Evolutionary conservation across 2,329 filamentous ascomycete species (phyloP).

Genomic region (Aspergillus clavatus): DNA sequence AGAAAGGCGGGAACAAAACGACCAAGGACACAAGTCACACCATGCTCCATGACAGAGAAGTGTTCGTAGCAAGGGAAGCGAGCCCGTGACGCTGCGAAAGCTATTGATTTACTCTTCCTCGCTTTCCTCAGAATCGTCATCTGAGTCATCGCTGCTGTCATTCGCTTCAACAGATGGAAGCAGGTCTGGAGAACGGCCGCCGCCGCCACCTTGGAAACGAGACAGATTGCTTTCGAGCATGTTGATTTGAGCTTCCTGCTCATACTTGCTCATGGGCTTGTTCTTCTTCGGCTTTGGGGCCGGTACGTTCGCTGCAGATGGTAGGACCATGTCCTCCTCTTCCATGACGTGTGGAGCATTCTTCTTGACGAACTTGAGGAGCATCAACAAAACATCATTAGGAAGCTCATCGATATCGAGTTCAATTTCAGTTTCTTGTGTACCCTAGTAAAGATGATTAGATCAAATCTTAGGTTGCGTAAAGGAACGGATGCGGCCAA

Average conservation of each 20-base stretch:
- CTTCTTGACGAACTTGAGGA: constrained; percentile 46
- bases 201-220: constrained; percentile 42
- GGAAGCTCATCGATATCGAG: constrained; percentile 48
- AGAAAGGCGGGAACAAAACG: no score
- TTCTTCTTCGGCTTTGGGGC: constrained; percentile 47
- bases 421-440: constrained; percentile 45
- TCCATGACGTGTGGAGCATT: constrained; percentile 41
- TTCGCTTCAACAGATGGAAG: constrained; percentile 41
- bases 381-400: constrained; percentile 42
- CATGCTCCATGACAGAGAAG: no score
- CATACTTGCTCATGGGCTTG: constrained; percentile 49
- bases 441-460: constrained; percentile 29
- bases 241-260: constrained; percentile 48
- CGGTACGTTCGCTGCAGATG: constrained; percentile 28
- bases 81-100: background rate
- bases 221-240: constrained; percentile 45
- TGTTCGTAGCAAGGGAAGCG: background rate
- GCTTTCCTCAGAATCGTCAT: constrained; percentile 47
- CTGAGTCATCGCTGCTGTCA: constrained; percentile 44
- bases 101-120: constrained; percentile 43
- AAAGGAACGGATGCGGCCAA: background rate
- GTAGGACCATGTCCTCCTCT: constrained; percentile 37
- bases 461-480: background rate
- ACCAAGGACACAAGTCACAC: no score
- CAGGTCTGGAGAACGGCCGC: constrained; percentile 40